Evolutionary conservation across 106 monocot species (phyloP).

Genomic region (Acanthochlamys bracteata): DNA sequence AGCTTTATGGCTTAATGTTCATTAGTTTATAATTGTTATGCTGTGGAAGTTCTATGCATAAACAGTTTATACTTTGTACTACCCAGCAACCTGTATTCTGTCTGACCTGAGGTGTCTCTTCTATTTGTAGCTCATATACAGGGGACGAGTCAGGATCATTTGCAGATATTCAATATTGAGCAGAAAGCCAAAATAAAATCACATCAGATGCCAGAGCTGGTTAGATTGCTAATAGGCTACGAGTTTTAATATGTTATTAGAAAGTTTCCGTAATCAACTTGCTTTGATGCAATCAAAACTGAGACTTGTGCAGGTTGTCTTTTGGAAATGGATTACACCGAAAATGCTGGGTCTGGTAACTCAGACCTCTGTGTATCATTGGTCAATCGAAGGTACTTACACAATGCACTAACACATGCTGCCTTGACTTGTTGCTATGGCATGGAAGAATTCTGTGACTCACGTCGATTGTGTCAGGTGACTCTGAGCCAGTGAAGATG

Average conservation of each 20-base stretch:
- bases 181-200: constrained; percentile 85
- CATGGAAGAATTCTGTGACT: background rate
- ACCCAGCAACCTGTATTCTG: too few species aligned
- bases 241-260: background rate
- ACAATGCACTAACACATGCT: background rate
- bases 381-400: constrained; percentile 77
- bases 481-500: constrained; percentile 83
- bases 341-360: constrained; percentile 96
- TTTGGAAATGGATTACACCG: constrained; percentile 96
- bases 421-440: background rate
- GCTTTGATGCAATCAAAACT: background rate
- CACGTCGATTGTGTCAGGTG: constrained; percentile 35
- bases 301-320: constrained; percentile 59
- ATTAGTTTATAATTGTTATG: too few species aligned
- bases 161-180: constrained; percentile 97
- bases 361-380: constrained; percentile 91
- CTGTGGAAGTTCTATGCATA: too few species aligned
- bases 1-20: too few species aligned
- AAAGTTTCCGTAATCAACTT: background rate
- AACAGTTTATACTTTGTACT: too few species aligned
- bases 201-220: constrained; percentile 98
- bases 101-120: background rate
- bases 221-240: constrained; percentile 9
- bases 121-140: constrained; percentile 72
- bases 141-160: constrained; percentile 87